Base-by-base conservation (phyloP, 1,139 yeast genomes). In the Blastobotrys proliferans region DNA sequence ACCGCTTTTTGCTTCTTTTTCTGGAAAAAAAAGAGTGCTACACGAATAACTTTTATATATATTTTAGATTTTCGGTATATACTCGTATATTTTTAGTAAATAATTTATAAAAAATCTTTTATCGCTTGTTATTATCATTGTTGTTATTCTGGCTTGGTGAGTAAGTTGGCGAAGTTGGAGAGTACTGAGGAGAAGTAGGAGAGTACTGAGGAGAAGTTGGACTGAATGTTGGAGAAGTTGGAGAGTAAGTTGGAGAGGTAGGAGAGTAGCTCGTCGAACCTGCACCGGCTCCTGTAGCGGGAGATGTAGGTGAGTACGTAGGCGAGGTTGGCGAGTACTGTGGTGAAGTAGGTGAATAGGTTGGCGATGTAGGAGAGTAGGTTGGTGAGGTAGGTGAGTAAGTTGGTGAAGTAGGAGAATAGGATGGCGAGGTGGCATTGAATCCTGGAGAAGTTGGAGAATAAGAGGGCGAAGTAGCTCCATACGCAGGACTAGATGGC, bases 391-490 rank as follows among this genome's bases (percentile, higher is more conserved):
- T 36, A 10, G 85, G 85, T 0, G 76, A 67, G 61, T 79, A 80
- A 1, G 64, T 53, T 58, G 85, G 85, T 0, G 82, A 77, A 0
- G 86, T 79, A 47, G 88, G 88, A 0, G 80, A 72, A 60, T 82
- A 83, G 6, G 66, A 53, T 37, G 80, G 83, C 80, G 2, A 82
- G 80, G 2, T 77, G 70, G 55, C 76, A 77, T 35, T 27, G n/a
- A 47, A 87, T 84, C 1, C 83, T 74, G 85, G 84, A 1, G 82
- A 75, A 0, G 87, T 79, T 38, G 84, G 84, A 6, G 76, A 67
- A 59, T 79, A 81, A 5, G 69, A 53, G 45, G 95, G 94, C 2
- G 84, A 76, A 0, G 90, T 80, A 51, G 95, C 95, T 1, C 86
- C 71, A 63, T 78, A 81, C 5, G 70, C 55, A 47, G 94, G 94